These are phyloP conservation scores for Brettanomyces custersianus DNA, from an alignment of 805 yeast genomes.

Conservation along the genomic window DNA sequence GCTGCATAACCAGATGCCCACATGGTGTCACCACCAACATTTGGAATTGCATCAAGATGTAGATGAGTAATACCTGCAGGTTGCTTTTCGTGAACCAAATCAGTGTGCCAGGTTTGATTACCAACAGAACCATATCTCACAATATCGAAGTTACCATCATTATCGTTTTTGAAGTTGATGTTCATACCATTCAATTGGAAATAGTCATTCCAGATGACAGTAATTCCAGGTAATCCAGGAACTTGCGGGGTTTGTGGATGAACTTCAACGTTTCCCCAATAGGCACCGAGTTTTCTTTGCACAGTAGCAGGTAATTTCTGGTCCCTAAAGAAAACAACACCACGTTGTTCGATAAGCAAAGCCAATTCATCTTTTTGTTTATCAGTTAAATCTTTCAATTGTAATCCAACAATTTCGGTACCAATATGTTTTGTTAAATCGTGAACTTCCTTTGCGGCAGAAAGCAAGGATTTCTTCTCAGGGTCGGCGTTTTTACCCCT, in stretches of 20 bases:
- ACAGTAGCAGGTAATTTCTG: constrained; percentile 34
- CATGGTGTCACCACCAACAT: constrained; percentile 43
- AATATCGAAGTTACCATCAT: constrained; percentile 9
- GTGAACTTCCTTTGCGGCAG: constrained; percentile 31
- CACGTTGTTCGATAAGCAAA: constrained; percentile 34
- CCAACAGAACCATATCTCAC: constrained; percentile 5
- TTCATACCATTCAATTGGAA: constrained; percentile 16
- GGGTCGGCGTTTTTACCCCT: constrained; percentile 29
- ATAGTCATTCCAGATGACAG: constrained; percentile 32
- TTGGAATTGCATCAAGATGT: constrained; percentile 38
- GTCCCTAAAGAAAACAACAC: constrained; percentile 39
- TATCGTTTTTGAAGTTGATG: constrained; percentile 9
- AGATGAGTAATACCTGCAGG: constrained; percentile 44
- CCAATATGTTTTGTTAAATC: constrained; percentile 37
- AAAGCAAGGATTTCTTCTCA: constrained; percentile 30
- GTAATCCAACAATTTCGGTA: constrained; percentile 38
- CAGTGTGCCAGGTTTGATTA: constrained; percentile 37
- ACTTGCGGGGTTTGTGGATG: constrained; percentile 28
- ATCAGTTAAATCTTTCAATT: constrained; percentile 31
- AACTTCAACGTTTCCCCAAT: constrained; percentile 34
- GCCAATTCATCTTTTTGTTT: constrained; percentile 37
- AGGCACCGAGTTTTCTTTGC: constrained; percentile 34
- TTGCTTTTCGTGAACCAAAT: constrained; percentile 39
- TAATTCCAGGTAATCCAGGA: constrained; percentile 26
- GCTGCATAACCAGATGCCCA: constrained; percentile 48